phyloP scores from a whole-genome alignment of 768 basidiomycete genomes.

The Phaffia tasmanica region DNA sequence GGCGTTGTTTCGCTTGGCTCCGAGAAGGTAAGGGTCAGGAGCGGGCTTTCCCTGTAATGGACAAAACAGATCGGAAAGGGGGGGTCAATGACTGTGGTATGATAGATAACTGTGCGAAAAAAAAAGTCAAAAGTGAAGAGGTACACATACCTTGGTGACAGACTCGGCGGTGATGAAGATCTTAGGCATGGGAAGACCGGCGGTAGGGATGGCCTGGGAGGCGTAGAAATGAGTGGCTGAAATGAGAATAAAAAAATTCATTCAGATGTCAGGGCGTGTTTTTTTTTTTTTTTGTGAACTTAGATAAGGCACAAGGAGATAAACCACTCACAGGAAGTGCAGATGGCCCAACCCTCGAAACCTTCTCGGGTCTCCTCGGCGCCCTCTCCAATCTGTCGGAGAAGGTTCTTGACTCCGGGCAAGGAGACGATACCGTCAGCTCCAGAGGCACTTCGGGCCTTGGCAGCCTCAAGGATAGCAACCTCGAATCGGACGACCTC shows the following conservation, averaged over 20 bases:
- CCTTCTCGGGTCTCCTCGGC: conserved; percentile 21
- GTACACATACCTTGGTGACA: too few relatives aligned
- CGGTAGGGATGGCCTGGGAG: conserved; percentile 52
- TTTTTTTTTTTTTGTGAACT: neutral
- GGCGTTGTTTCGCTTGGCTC: conserved; percentile 53
- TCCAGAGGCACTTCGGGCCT: conserved; percentile 14
- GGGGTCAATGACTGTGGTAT: too few relatives aligned
- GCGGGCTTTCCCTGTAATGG: conserved; percentile 82
- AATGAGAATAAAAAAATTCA: neutral
- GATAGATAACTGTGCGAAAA: too few relatives aligned
- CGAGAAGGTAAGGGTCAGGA: conserved; percentile 74
- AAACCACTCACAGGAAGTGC: conserved; percentile 24
- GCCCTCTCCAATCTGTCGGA: conserved; percentile 17
- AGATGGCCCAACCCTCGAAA: conserved; percentile 23
- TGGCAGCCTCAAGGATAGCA: conserved; percentile 25
- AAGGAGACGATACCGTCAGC: conserved; percentile 23
- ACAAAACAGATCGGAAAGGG: too few relatives aligned
- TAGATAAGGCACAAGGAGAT: neutral
- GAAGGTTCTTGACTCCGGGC: conserved; percentile 21
- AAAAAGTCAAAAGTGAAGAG: too few relatives aligned
- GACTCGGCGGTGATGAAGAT: conserved; percentile 68
- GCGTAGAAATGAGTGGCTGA: conserved; percentile 69
- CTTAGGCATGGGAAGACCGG: conserved; percentile 49
- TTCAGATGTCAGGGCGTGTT: neutral
- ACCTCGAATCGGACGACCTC: conserved; percentile 26